These are phyloP conservation scores for Hyphodiscus sp. DNA, from an alignment of 2,329 filamentous ascomycete species.

Conservation along the genomic window DNA sequence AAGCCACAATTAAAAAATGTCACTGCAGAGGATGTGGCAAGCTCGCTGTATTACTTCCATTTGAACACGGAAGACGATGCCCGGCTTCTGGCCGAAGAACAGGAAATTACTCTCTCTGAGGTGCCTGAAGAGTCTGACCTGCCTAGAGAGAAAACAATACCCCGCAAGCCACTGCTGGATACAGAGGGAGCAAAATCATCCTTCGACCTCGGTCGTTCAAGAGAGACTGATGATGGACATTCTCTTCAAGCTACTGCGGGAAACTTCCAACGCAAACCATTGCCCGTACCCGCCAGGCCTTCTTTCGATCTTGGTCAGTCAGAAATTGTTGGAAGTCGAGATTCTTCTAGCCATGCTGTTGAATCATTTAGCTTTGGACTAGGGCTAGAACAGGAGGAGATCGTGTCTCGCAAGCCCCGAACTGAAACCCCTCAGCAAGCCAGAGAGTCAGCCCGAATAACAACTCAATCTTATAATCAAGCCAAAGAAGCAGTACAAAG, in stretches of 20 bases:
- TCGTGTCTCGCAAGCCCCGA: not conserved
- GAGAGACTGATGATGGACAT: not conserved
- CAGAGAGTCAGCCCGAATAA: not conserved
- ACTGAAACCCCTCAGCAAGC: not conserved
- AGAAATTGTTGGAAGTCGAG: not conserved
- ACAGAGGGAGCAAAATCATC: slow-evolving; percentile 22
- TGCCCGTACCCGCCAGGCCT: not conserved
- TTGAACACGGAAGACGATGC: slow-evolving; percentile 58
- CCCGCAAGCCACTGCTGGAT: slow-evolving; percentile 28
- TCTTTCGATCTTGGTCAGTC: slow-evolving; percentile 4
- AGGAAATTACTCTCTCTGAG: slow-evolving; percentile 3
- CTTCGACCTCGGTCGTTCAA: slow-evolving; percentile 13
- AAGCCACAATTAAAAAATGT: slow-evolving; percentile 87
- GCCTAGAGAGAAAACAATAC: slow-evolving; percentile 18
- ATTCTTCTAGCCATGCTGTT: not conserved
- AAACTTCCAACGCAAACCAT: not conserved
- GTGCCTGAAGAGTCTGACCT: slow-evolving; percentile 1
- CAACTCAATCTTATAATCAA: slow-evolving; percentile 5
- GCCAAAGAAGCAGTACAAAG: slow-evolving; percentile 2
- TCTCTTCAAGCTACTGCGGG: not conserved
- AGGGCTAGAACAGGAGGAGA: not conserved
- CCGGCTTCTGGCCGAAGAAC: slow-evolving; percentile 31
- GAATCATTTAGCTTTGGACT: not conserved
- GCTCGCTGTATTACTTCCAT: slow-evolving; percentile 87
- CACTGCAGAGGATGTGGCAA: slow-evolving; percentile 77